phyloP scores from a whole-genome alignment of 495 filamentous ascomycete species.

The Lepidopterella palustris region DNA sequence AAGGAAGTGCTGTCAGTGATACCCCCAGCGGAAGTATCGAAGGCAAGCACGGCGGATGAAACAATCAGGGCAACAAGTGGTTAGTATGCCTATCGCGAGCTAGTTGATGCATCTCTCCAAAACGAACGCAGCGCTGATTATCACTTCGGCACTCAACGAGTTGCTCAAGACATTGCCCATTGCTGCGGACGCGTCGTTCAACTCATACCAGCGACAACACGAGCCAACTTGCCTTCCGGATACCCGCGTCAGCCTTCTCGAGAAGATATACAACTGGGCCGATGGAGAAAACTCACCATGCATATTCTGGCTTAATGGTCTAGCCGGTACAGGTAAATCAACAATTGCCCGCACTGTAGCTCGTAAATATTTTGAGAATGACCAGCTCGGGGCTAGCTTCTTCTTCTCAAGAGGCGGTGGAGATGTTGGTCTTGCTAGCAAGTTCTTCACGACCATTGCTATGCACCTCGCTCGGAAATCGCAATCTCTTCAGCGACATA shows the following conservation, averaged over 20 bases:
- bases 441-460: slow-evolving; percentile 25
- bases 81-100: not conserved
- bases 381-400: no score
- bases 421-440: slow-evolving; percentile 12
- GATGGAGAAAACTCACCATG: no score
- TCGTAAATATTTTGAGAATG: no score
- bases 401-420: no score
- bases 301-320: slow-evolving; percentile 39
- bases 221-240: slow-evolving; percentile 12
- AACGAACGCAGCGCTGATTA: no score
- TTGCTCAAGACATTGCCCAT: slow-evolving; percentile 3
- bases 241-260: slow-evolving; percentile 22
- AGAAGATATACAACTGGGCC: slow-evolving; percentile 16
- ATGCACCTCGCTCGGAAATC: not conserved
- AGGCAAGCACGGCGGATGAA: not conserved
- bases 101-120: no score
- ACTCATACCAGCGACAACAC: slow-evolving; percentile 9
- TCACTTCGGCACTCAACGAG: not conserved
- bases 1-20: slow-evolving; percentile 12
- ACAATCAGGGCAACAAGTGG: not conserved
- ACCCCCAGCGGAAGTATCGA: not conserved
- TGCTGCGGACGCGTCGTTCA: slow-evolving; percentile 17
- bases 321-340: no score
- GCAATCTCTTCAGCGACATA: not conserved
- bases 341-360: no score